Evolutionary conservation across 2,329 filamentous ascomycete genomes (phyloP).

Genomic region (Elsinoe necatrix): DNA sequence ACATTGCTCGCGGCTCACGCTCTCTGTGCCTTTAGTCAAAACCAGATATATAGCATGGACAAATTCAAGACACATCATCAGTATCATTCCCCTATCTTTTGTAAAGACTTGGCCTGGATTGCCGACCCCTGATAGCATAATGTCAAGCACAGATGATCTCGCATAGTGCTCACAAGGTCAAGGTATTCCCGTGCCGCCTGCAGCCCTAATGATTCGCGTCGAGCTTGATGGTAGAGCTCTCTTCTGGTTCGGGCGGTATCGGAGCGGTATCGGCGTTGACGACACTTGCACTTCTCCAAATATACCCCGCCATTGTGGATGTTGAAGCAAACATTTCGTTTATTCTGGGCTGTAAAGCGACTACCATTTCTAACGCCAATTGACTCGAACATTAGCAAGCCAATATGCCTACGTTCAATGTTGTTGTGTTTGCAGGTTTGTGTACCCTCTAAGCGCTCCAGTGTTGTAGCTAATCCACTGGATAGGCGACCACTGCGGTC

Average conservation of each 20-base stretch:
- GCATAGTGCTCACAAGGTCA: background rate
- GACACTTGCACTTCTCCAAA: constrained; percentile 5
- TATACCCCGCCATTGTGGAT: background rate
- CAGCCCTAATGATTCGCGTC: background rate
- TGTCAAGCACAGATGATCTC: background rate
- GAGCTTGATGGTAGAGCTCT: background rate
- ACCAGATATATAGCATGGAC: constrained; percentile 12
- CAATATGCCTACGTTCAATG: constrained; percentile 62
- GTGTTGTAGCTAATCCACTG: constrained; percentile 14
- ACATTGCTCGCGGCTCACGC: background rate
- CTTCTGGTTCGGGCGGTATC: background rate
- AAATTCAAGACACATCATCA: background rate
- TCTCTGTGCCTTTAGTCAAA: constrained; percentile 1
- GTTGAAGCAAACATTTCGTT: constrained; percentile 2
- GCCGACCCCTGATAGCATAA: background rate
- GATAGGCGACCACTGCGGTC: constrained; percentile 65
- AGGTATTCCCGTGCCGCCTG: constrained; percentile 5
- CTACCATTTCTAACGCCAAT: background rate
- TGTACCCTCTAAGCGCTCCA: background rate
- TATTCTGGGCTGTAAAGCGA: background rate
- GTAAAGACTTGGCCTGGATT: background rate
- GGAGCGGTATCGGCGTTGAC: constrained; percentile 4
- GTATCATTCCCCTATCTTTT: background rate
- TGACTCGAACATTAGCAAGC: background rate
- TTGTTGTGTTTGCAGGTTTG: constrained; percentile 66